Evolutionary conservation across 768 basidiomycete species (phyloP), one percentile per base, ranked within the genome.

Genomic region (Boletus insuetus): DNA sequence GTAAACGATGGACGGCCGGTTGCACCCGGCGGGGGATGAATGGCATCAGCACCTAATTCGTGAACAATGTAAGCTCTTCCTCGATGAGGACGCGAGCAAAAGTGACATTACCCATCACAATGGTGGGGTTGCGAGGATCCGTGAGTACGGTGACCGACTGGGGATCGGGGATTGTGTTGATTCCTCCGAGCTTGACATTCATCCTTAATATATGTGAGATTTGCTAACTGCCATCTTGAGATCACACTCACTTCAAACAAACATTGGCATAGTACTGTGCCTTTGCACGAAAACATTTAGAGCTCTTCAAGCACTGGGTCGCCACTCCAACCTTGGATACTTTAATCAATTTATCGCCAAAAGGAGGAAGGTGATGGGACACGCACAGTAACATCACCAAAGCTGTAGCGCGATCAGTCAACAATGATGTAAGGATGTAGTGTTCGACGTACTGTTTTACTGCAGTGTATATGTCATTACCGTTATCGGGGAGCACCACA

Each of bases 131-230:
- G 29, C 80, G 76, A 1, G 84, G 81, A 63, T 93, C 89, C 0
- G 83, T 82, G 11, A 93, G 73, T 9, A 82, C 78, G 0, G 80
- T 75, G 2, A 88, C 85, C 0, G 85, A 85, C 13, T 78, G 74
- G 0, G 86, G 79, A 48, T 89, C 86, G 0, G 89, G 90, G 31
- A 93, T 77, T 2, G 83, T 81, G 65, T 93, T 93, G 66, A 91
- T 87, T 1, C 91, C 91, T 14, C 90, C 91, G 0, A 92, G 76
- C 67, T 93, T 92, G 19, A 90, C 90, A 56, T 92, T 92, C 61
- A 92, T 78, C 67, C 89, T 92, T 56, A 20, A 22, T 24, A 14
- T 4, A 17, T 37, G 49, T 53, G 54, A 55, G 47, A 38, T 47
- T 26, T 29, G 24, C 10, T 38, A 52, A 14, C 24, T 16, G 20